Evolutionary conservation across 2,329 filamentous ascomycete species (phyloP).

Genomic region (Pyrenochaeta sp.): DNA sequence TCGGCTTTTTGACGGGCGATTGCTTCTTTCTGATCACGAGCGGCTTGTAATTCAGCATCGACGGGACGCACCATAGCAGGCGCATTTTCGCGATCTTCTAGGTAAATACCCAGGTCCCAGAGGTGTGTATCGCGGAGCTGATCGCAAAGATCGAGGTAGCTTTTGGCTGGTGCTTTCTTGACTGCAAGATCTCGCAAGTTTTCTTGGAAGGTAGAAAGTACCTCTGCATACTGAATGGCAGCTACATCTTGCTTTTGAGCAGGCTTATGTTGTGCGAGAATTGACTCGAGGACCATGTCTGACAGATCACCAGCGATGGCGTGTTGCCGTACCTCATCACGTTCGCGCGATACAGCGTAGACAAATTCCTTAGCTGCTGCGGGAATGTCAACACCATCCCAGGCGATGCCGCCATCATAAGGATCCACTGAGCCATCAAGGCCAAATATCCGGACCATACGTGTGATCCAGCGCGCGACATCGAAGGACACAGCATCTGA

Average conservation of each 20-base stretch:
- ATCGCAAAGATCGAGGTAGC: constrained; percentile 77
- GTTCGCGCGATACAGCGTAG: constrained; percentile 65
- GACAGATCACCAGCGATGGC: constrained; percentile 59
- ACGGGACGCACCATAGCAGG: constrained; percentile 78
- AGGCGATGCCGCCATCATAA: constrained; percentile 63
- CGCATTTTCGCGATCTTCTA: constrained; percentile 80
- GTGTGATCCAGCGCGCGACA: constrained; percentile 80
- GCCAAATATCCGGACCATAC: constrained; percentile 84
- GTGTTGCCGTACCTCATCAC: constrained; percentile 65
- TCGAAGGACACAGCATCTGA: constrained; percentile 59
- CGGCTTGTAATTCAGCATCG: constrained; percentile 63
- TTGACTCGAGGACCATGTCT: constrained; percentile 40
- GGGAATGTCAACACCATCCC: constrained; percentile 71
- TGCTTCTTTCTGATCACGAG: constrained; percentile 63
- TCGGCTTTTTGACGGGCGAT: constrained; percentile 54
- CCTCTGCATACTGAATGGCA: constrained; percentile 57
- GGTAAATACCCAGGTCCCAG: constrained; percentile 83
- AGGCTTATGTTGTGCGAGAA: constrained; percentile 48
- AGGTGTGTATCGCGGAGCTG: constrained; percentile 79
- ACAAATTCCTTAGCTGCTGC: constrained; percentile 67
- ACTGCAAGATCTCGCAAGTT: constrained; percentile 65
- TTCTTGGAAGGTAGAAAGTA: constrained; percentile 64
- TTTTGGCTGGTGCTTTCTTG: constrained; percentile 67
- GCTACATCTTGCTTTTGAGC: constrained; percentile 38
- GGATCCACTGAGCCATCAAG: constrained; percentile 68